Base-by-base conservation (phyloP, 1,139 yeast species). In the Scheffersomyces segobiensis region DNA sequence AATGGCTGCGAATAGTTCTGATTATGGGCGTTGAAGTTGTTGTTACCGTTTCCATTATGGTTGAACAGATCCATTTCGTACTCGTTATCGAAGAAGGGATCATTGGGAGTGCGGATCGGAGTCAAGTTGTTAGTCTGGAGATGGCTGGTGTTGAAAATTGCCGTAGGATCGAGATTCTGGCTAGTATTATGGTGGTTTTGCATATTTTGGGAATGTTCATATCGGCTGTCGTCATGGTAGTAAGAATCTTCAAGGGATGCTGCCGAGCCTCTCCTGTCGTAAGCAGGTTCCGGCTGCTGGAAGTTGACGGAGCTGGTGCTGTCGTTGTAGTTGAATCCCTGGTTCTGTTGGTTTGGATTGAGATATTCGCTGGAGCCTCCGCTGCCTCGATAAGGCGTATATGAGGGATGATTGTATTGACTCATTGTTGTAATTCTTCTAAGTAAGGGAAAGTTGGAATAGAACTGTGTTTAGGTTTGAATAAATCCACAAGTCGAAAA, bases 271-370 rank as follows among this genome's bases (percentile, higher is more conserved):
- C 50, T 21, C 6, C 50, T 21, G 50, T 48, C 50, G n/a, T 48
- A 48, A 21, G 73, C 73, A 17, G 74, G 75, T n/a, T 70, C 70
- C 1, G 80, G 79, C 26, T 73, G 78, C 58, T 71, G 72, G 61
- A 77, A 77, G 60, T 73, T 71, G 52, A 76, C 67, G 10, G 78
- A 73, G 21, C 60, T 54, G 7, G 69, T 58, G 21, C 70, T 65
- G 49, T 58, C 55, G 22, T 70, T 68, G 57, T 70, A 67, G 50
- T 63, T 65, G 57, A 68, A 67, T 26, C 65, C 61, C 17, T 71
- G 72, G 24, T 63, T 58, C 42, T 65, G 65, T 56, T 64, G 66
- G 50, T 19, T 14, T 5, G 66, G 65, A 52, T 62, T 62, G 57
- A 63, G 56, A 57, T 63, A 61, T 54, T 63, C 66, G 49, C 58